A percentile compares a stretch with the other conserved stretches of the same genome.
phyloP scores from a whole-genome alignment of 306 rosid genomes.

The Inga laurina region DNA sequence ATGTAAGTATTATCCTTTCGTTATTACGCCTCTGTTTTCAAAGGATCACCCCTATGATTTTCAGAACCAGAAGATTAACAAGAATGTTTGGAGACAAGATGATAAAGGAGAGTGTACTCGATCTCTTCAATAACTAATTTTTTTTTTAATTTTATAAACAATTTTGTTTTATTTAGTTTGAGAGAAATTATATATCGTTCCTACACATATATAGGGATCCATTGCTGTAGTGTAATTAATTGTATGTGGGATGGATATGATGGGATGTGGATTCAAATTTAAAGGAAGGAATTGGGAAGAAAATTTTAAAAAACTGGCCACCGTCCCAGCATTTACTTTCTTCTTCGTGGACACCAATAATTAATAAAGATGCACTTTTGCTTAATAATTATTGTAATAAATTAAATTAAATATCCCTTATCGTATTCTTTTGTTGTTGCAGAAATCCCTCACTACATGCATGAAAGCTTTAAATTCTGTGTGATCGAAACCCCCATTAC shows the following conservation, averaged over 20 bases:
- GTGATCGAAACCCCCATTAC: background rate
- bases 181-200: background rate
- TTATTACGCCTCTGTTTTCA: background rate
- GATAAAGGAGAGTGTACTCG: background rate
- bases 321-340: constrained; percentile 27
- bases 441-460: constrained; percentile 29
- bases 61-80: background rate
- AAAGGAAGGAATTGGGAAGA: constrained; percentile 25
- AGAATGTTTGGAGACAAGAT: background rate
- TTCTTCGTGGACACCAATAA: background rate
- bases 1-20: too few species aligned
- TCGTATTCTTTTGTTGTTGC: background rate
- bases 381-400: background rate
- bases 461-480: constrained; percentile 31
- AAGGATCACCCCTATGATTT: background rate
- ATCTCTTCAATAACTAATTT: constrained; percentile 19
- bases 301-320: constrained; percentile 23
- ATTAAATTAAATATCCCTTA: background rate
- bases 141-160: background rate
- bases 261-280: background rate
- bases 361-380: background rate
- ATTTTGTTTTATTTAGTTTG: background rate
- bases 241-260: background rate
- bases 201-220: background rate
- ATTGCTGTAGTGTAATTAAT: background rate